Evolutionary conservation across 2,329 filamentous ascomycete species (phyloP).

Genomic region (Sphaerulina populicola): DNA sequence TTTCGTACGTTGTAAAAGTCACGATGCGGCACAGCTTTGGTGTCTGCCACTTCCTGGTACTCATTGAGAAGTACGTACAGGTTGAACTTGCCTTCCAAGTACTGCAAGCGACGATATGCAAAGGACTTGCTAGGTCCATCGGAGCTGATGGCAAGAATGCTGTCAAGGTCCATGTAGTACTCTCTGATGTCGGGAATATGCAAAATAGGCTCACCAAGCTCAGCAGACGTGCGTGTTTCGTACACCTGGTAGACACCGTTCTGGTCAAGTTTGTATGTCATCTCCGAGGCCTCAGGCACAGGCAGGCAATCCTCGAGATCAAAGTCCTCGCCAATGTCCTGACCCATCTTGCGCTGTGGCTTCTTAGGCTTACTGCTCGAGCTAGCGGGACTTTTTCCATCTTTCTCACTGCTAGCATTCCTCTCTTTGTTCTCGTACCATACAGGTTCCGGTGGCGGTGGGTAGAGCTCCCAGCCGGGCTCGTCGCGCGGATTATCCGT

Average conservation of each 20-base stretch:
- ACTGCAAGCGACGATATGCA: conserved; percentile 86
- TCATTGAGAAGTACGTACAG: conserved; percentile 89
- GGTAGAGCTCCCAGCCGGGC: conserved; percentile 78
- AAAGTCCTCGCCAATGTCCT: conserved; percentile 90
- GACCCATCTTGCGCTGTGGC: conserved; percentile 67
- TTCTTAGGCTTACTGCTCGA: conserved; percentile 30
- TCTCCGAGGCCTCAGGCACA: conserved; percentile 59
- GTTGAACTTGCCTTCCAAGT: conserved; percentile 94
- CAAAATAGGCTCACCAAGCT: conserved; percentile 61
- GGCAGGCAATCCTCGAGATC: conserved; percentile 69
- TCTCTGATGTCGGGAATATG: conserved; percentile 86
- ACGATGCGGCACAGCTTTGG: conserved; percentile 91
- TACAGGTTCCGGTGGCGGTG: conserved; percentile 79
- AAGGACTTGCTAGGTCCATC: conserved; percentile 97
- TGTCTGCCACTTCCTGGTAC: conserved; percentile 96
- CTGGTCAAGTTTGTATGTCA: conserved; percentile 70
- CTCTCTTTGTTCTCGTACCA: conserved; percentile 52
- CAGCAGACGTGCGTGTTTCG: conserved; percentile 55
- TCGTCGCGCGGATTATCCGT: conserved; percentile 84
- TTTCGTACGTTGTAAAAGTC: conserved; percentile 99
- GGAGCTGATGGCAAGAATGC: conserved; percentile 78
- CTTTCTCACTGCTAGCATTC: conserved; percentile 16
- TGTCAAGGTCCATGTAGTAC: conserved; percentile 90
- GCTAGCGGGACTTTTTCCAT: conserved; percentile 12
- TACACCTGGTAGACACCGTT: conserved; percentile 91